phyloP scores from a whole-genome alignment of 208 protist genomes.

The Naegleria fowleri region DNA sequence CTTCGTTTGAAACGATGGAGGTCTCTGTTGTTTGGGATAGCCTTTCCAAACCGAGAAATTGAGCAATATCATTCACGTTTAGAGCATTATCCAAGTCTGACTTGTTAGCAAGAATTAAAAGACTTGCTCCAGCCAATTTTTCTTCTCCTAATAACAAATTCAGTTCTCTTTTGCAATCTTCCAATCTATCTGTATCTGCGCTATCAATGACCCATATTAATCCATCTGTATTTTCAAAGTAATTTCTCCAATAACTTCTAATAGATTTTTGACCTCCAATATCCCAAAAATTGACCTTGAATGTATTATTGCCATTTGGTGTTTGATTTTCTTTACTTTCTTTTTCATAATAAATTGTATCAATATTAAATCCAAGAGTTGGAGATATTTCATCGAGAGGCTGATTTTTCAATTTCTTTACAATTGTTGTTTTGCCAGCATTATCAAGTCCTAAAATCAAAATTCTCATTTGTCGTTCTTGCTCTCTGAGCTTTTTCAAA shows the following conservation, averaged over 20 bases:
- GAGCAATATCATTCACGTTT: conserved; percentile 47
- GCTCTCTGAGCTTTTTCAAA: conserved; percentile 93
- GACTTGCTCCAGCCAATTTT: conserved; percentile 91
- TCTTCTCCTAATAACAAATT: conserved; percentile 85
- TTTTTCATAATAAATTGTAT: conserved; percentile 86
- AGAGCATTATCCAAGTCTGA: conserved; percentile 80
- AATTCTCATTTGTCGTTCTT: conserved; percentile 97
- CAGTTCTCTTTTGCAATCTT: conserved; percentile 88
- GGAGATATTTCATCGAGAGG: conserved; percentile 92
- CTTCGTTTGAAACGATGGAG: not conserved
- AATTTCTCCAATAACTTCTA: conserved; percentile 93
- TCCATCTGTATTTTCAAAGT: conserved; percentile 67
- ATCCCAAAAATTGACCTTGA: conserved; percentile 98
- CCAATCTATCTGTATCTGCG: conserved; percentile 63
- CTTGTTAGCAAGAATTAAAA: conserved; percentile 99
- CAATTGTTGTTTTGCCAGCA: conserved; percentile 97
- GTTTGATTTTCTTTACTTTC: conserved; percentile 28
- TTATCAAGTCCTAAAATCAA: conserved; percentile 94
- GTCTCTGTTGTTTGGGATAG: not conserved
- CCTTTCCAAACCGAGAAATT: conserved; percentile 37
- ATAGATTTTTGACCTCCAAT: conserved; percentile 98
- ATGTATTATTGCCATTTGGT: conserved; percentile 49
- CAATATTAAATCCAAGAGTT: conserved; percentile 98
- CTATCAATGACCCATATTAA: conserved; percentile 85
- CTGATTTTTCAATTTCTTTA: conserved; percentile 97